A percentile compares a stretch with the other conserved stretches of the same genome.
Conservation (phyloP, 2,329 filamentous ascomycete genomes). For the Ambrosiella cleistominuta region DNA sequence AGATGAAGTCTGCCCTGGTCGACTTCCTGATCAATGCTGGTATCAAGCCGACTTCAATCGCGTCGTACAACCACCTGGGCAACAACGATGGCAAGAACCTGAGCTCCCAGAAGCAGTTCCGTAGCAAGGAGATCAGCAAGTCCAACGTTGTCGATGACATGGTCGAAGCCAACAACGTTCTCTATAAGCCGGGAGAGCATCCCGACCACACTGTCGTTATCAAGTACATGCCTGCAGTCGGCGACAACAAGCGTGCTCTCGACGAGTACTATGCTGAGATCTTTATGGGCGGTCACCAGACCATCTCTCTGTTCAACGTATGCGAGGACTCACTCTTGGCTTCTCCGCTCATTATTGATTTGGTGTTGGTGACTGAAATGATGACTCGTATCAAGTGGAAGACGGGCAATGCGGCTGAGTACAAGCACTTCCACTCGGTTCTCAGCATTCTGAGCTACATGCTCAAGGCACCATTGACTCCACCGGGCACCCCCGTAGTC, state of each 20-base stretch:
- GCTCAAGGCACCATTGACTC: slow-evolving; percentile 90
- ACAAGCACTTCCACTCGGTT: slow-evolving; percentile 90
- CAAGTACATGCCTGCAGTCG: slow-evolving; percentile 99
- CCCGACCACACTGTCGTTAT: slow-evolving; percentile 98
- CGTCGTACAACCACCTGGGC: slow-evolving; percentile 96
- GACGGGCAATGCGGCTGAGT: slow-evolving; percentile 43
- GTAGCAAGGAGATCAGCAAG: slow-evolving; percentile 99
- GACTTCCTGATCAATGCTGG: slow-evolving; percentile 97
- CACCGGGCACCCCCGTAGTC: slow-evolving; percentile 84
- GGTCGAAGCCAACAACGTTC: slow-evolving; percentile 83
- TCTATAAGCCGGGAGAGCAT: slow-evolving; percentile 86
- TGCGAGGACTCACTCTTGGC: slow-evolving; percentile 96
- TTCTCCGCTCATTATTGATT: slow-evolving; percentile 90
- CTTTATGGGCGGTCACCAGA: slow-evolving; percentile 96
- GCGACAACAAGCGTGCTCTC: slow-evolving; percentile 95
- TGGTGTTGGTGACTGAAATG: slow-evolving; percentile 85
- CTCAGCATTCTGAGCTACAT: slow-evolving; percentile 97
- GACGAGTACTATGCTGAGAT: slow-evolving; percentile 99
- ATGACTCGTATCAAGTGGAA: slow-evolving; percentile 98
- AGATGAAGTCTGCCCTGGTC: slow-evolving; percentile 98
- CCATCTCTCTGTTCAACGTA: slow-evolving; percentile 94
- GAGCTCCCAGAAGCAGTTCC: slow-evolving; percentile 94
- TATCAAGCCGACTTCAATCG: slow-evolving; percentile 96
- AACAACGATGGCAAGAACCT: slow-evolving; percentile 99
- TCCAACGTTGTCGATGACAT: slow-evolving; percentile 99